These are phyloP conservation scores for Aegilops longissima DNA, from an alignment of 176 grass and related monocot species.

Conservation along the genomic window DNA sequence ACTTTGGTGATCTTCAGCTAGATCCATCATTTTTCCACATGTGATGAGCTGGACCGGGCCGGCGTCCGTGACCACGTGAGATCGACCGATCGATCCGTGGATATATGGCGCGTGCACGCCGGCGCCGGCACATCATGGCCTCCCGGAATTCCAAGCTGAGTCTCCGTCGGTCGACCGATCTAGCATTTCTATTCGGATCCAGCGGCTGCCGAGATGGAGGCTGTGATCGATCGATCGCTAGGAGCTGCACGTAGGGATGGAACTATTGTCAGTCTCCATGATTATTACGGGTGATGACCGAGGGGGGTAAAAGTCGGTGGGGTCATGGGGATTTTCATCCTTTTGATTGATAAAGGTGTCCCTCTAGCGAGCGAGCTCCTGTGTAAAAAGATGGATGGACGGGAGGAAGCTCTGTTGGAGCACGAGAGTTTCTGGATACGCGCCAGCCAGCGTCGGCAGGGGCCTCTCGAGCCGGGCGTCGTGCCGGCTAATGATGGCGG, in stretches of 20 bases:
- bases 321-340: background rate
- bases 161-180: background rate
- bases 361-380: too few species aligned
- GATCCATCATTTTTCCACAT: background rate
- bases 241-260: background rate
- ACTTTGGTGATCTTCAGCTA: background rate
- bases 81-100: background rate
- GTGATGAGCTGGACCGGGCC: background rate
- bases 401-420: background rate
- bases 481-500: conserved; percentile 22
- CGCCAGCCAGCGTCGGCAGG: background rate
- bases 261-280: too few species aligned
- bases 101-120: background rate
- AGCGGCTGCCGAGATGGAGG: background rate
- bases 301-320: too few species aligned
- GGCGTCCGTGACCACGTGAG: background rate
- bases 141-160: background rate
- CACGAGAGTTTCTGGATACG: background rate
- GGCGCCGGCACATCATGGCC: background rate
- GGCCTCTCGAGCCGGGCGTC: background rate
- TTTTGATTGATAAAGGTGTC: background rate
- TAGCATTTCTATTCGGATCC: too few species aligned
- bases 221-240: background rate
- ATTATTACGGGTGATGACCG: too few species aligned
- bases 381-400: background rate